Percentiles rank a stretch among this genome's conserved stretches.
phyloP scores from a whole-genome alignment of 495 filamentous ascomycete genomes.

The Physcia stellaris region DNA sequence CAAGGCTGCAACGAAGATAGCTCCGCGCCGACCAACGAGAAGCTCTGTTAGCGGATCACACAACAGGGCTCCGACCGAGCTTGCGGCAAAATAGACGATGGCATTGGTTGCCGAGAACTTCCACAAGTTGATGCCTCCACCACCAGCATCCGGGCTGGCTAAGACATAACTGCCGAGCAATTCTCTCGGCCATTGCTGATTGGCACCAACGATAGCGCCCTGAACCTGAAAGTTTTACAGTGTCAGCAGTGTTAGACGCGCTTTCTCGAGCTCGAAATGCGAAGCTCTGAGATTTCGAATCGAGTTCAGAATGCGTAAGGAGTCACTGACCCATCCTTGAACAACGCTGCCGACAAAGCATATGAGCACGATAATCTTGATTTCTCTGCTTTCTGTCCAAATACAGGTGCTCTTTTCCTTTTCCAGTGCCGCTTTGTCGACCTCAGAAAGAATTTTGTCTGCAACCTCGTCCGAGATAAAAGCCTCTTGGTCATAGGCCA shows the following conservation, averaged over 20 bases:
- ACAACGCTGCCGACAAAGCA: slow-evolving; percentile 10
- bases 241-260: background rate
- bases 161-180: background rate
- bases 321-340: slow-evolving; percentile 9
- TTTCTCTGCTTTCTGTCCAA: slow-evolving; percentile 9
- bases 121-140: slow-evolving; percentile 7
- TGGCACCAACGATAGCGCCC: slow-evolving; percentile 8
- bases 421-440: slow-evolving; percentile 10
- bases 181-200: slow-evolving; percentile 5
- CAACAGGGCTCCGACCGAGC: slow-evolving; percentile 7
- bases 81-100: slow-evolving; percentile 9
- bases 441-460: background rate
- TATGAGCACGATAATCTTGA: slow-evolving; percentile 9
- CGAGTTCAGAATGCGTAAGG: background rate
- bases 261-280: too few species aligned
- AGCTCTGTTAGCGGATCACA: slow-evolving; percentile 15
- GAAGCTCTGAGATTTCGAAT: background rate
- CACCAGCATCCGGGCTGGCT: background rate
- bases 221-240: background rate
- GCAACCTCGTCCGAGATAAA: background rate
- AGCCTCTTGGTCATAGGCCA: slow-evolving; percentile 9
- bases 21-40: slow-evolving; percentile 10
- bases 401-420: slow-evolving; percentile 11
- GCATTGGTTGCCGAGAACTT: slow-evolving; percentile 11
- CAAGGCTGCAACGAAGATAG: slow-evolving; percentile 12